Conservation (phyloP, 2,329 filamentous ascomycete species). For the Calonectria hawksworthii region DNA sequence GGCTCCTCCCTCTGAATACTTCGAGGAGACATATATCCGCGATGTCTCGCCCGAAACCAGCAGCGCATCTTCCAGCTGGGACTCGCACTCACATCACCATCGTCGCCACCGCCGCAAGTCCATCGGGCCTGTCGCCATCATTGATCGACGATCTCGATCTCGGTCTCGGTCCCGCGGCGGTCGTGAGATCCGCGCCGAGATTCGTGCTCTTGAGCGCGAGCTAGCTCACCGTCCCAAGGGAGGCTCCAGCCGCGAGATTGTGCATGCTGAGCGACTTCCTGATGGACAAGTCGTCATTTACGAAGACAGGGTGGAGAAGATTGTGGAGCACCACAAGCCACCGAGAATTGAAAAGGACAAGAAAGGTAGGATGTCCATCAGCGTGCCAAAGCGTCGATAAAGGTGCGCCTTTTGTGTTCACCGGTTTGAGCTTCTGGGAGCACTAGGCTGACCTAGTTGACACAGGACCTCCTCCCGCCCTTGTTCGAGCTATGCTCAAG, state of each 20-base stretch:
- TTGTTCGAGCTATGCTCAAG: slow-evolving; percentile 79
- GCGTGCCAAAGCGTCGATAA: slow-evolving; percentile 79
- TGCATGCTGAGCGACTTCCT: slow-evolving; percentile 69
- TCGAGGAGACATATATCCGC: slow-evolving; percentile 63
- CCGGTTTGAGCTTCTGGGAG: slow-evolving; percentile 30
- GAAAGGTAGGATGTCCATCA: slow-evolving; percentile 95
- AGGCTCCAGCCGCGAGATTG: slow-evolving; percentile 63
- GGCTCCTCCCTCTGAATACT: slow-evolving; percentile 55
- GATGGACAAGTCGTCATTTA: slow-evolving; percentile 76
- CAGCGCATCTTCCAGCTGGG: slow-evolving; percentile 52
- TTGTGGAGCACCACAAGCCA: slow-evolving; percentile 67
- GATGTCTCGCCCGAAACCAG: slow-evolving; percentile 63
- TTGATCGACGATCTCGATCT: slow-evolving; percentile 51
- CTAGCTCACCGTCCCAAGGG: slow-evolving; percentile 53
- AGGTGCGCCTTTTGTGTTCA: slow-evolving; percentile 59
- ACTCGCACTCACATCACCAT: slow-evolving; percentile 46
- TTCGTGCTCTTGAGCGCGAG: slow-evolving; percentile 74
- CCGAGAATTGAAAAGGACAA: slow-evolving; percentile 87
- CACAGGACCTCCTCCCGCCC: slow-evolving; percentile 72
- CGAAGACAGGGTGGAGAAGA: slow-evolving; percentile 69
- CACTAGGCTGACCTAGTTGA: slow-evolving; percentile 50
- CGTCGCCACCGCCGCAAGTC: slow-evolving; percentile 46
- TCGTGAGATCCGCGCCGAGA: slow-evolving; percentile 79
- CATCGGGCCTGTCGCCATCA: slow-evolving; percentile 53
- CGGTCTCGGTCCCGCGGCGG: slow-evolving; percentile 63